Evolutionary conservation across 305 asterid species (phyloP).

Genomic region (Ilex paraguariensis): DNA sequence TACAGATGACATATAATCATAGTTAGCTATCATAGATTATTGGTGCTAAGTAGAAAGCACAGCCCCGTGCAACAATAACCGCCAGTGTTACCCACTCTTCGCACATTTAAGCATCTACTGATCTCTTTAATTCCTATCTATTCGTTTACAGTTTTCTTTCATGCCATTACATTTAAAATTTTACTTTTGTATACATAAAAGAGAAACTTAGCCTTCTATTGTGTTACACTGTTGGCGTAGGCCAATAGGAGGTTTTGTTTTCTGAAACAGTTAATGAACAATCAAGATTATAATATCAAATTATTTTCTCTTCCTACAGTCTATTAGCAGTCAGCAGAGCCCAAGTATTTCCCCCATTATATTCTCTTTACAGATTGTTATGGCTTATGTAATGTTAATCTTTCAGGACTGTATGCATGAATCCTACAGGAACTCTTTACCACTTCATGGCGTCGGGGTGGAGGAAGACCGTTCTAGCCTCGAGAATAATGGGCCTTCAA

Average conservation of each 20-base stretch:
- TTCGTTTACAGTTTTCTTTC: background rate
- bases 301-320: background rate
- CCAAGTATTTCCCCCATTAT: background rate
- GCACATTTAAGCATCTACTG: background rate
- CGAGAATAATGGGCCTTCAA: slow-evolving; percentile 64
- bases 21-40: too few relatives aligned
- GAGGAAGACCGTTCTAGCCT: slow-evolving; percentile 84
- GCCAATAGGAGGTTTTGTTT: too few relatives aligned
- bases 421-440: slow-evolving; percentile 59
- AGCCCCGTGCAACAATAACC: too few relatives aligned
- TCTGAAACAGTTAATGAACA: background rate
- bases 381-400: background rate
- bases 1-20: too few relatives aligned
- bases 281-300: background rate
- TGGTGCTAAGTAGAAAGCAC: too few relatives aligned
- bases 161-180: background rate
- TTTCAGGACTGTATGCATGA: slow-evolving; percentile 87
- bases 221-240: too few relatives aligned
- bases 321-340: background rate
- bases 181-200: too few relatives aligned
- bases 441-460: slow-evolving; percentile 64
- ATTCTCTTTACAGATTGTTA: background rate
- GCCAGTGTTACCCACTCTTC: too few relatives aligned
- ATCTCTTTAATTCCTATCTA: background rate
- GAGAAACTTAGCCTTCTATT: too few relatives aligned